These are phyloP conservation scores for Scenedesmus sp. DNA, from an alignment of 163 green algal species.

Conservation along the genomic window DNA sequence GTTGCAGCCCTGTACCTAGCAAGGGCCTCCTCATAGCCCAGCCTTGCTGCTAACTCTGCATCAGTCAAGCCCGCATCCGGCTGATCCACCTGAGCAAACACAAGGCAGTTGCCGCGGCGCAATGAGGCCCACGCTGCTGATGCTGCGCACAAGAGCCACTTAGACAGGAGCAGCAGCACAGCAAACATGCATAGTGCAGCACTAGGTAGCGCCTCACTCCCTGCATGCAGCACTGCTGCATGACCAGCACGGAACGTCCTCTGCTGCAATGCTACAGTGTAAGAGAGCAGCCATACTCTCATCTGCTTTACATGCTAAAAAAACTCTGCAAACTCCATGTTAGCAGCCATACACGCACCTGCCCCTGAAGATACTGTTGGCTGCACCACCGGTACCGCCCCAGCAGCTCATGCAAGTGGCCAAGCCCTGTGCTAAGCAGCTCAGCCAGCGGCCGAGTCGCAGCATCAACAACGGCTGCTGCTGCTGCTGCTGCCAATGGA, in stretches of 20 bases:
- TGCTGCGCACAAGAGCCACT: neutral
- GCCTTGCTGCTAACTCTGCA: neutral
- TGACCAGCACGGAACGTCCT: neutral
- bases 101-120: neutral
- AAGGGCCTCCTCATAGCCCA: constrained; percentile 5
- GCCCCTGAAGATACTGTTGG: constrained; percentile 26
- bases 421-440: neutral
- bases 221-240: neutral
- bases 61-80: constrained; percentile 27
- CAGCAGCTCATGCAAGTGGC: neutral
- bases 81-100: constrained; percentile 4
- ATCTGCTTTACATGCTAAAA: neutral
- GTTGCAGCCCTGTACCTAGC: neutral
- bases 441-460: neutral
- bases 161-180: neutral
- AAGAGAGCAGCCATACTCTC: neutral
- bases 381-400: constrained; percentile 15
- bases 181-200: neutral
- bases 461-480: neutral
- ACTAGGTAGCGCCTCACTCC: neutral
- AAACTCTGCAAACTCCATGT: neutral
- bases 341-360: neutral
- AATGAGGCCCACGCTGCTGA: neutral
- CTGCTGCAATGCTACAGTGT: neutral
- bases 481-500: neutral